Evolutionary conservation across 1,284 basidiomycete species (phyloP), one percentile per base, ranked within the genome.

Genomic region (Athelia psychrophila): DNA sequence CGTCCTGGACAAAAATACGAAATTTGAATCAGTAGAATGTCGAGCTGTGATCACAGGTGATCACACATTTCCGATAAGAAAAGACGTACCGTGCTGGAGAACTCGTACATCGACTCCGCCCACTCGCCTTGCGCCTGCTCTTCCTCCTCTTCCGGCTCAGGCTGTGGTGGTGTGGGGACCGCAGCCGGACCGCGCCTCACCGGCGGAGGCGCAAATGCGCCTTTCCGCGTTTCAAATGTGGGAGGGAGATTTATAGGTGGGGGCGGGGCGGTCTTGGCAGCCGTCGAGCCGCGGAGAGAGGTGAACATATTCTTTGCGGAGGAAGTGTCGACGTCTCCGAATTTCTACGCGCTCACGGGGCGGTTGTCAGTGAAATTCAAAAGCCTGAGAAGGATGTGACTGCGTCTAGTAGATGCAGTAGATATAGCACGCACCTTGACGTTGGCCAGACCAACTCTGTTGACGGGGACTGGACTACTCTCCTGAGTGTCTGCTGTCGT

Each of bases 51-150:
- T n/a, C n/a, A n/a, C n/a, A n/a, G n/a, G n/a, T n/a, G n/a, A n/a
- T n/a, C n/a, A n/a, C n/a, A n/a, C n/a, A n/a, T n/a, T n/a, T n/a
- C n/a, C n/a, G n/a, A n/a, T n/a, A n/a, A n/a, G n/a, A n/a, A n/a
- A n/a, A n/a, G n/a, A 71, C 78, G 48, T 56, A 90, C 88, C 58
- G 74, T 71, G 51, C 86, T 84, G 38, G 71, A 69, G 67, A 88
- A 91, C 55, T 88, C 87, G 62, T 91, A 91, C 65, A 90, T 57
- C 3, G 76, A 88, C 60, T 91, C 84, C 12, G 80, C 88, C 88
- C 88, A 91, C 55, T 88, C 86, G 10, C 85, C 88, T 27, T 71
- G 63, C 12, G 63, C 66, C 53, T 73, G 72, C 51, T 78, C 74
- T 33, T 74, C 66, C 55, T 74, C 72, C 3, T 58, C 55, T 32